Conservation (phyloP, 371 early-diverging fungal species). For the Dipsacomyces acuminosporus region DNA sequence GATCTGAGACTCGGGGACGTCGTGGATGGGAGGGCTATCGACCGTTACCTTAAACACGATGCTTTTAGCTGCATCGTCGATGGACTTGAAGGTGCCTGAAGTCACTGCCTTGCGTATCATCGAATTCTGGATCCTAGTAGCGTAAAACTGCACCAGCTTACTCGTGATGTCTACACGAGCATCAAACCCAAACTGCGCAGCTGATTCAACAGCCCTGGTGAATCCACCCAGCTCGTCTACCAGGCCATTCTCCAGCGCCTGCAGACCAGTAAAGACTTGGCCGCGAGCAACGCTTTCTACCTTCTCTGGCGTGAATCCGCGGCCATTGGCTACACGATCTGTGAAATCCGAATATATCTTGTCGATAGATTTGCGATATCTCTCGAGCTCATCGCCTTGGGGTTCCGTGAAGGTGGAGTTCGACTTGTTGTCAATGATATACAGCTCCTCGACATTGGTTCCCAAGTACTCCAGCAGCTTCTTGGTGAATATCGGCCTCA, state of each 20-base stretch:
- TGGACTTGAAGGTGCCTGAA: background rate
- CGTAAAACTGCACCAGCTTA: background rate
- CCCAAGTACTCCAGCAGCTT: conserved; percentile 53
- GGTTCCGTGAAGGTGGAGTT: conserved; percentile 49
- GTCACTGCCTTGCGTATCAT: background rate
- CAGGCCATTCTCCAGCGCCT: conserved; percentile 51
- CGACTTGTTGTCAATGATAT: conserved; percentile 48
- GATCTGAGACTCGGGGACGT: background rate
- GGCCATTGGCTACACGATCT: conserved; percentile 52
- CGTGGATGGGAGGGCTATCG: background rate
- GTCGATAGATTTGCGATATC: conserved; percentile 47
- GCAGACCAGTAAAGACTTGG: conserved; percentile 54
- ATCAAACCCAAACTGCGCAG: conserved; percentile 46
- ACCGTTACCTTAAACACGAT: background rate
- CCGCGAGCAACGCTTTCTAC: conserved; percentile 54
- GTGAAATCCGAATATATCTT: conserved; percentile 52
- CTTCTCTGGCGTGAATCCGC: conserved; percentile 49
- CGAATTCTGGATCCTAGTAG: background rate
- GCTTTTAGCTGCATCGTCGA: background rate
- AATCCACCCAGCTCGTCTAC: conserved; percentile 54
- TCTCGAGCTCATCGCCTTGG: conserved; percentile 47
- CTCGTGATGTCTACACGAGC: conserved; percentile 18
- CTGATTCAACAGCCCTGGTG: conserved; percentile 43
- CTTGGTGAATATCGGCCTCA: conserved; percentile 50
- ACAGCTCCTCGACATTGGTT: conserved; percentile 50